Conservation (phyloP, 2,329 filamentous ascomycete genomes). For the Phialophora macrospora region DNA sequence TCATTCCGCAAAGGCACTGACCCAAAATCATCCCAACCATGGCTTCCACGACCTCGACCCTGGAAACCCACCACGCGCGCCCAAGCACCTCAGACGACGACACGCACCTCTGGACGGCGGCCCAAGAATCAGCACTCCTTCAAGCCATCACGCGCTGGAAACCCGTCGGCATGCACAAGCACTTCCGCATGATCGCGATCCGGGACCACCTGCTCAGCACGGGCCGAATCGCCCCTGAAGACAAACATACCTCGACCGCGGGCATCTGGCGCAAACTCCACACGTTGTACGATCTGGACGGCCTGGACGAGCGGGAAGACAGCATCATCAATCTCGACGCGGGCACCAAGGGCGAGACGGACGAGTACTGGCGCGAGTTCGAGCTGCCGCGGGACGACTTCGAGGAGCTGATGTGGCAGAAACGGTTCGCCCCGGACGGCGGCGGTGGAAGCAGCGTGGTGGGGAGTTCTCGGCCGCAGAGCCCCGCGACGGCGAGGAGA, state of each 20-base stretch:
- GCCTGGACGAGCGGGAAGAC: slow-evolving; percentile 81
- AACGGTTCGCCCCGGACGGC: slow-evolving; percentile 47
- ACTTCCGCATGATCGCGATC: slow-evolving; percentile 89
- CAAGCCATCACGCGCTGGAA: slow-evolving; percentile 95
- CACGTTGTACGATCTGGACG: slow-evolving; percentile 81
- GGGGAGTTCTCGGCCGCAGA: slow-evolving; percentile 10
- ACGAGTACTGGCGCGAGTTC: slow-evolving; percentile 70
- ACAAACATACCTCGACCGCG: slow-evolving; percentile 70
- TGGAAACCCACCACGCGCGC: not conserved
- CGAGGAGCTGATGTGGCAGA: slow-evolving; percentile 55
- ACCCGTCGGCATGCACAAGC: slow-evolving; percentile 94
- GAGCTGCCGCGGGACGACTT: slow-evolving; percentile 61
- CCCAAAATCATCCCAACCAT: not conserved
- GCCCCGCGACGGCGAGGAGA: slow-evolving; percentile 43
- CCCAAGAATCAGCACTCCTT: slow-evolving; percentile 89
- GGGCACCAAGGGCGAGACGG: slow-evolving; percentile 40
- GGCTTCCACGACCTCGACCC: slow-evolving; percentile 9
- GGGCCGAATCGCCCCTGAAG: slow-evolving; percentile 71
- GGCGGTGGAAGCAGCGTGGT: slow-evolving; percentile 14
- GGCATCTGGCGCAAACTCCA: slow-evolving; percentile 89
- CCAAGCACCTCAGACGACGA: slow-evolving; percentile 7
- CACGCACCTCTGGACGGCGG: slow-evolving; percentile 78
- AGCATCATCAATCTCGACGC: slow-evolving; percentile 58
- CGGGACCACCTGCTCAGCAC: slow-evolving; percentile 79
- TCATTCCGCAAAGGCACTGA: no score